A percentile compares a stretch with the other conserved stretches of the same genome.
Evolutionary conservation across 2,329 filamentous ascomycete genomes (phyloP).

Genomic region (Beauveria australis): DNA sequence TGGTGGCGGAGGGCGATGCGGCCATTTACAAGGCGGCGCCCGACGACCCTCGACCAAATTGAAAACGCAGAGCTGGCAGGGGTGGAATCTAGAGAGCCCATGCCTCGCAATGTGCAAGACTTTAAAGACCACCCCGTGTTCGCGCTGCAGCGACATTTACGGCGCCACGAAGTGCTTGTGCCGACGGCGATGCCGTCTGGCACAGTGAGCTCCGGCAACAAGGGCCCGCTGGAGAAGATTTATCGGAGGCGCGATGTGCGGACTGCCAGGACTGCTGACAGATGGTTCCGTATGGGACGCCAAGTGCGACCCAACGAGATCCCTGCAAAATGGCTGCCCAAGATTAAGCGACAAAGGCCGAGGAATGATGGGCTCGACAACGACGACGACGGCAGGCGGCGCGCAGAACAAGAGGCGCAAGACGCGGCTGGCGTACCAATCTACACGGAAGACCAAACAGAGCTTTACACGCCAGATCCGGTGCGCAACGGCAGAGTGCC

Average conservation of each 20-base stretch:
- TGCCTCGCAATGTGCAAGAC: constrained; percentile 78
- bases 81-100: constrained; percentile 66
- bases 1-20: constrained; percentile 49
- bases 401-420: constrained; percentile 21
- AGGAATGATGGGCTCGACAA: constrained; percentile 14
- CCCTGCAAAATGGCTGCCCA: constrained; percentile 66
- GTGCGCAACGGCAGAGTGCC: constrained; percentile 70
- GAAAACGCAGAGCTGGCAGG: constrained; percentile 71
- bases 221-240: constrained; percentile 61
- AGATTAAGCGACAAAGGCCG: constrained; percentile 29
- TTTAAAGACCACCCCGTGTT: constrained; percentile 81
- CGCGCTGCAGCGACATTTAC: constrained; percentile 77
- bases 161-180: constrained; percentile 72
- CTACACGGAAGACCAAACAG: constrained; percentile 58
- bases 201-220: constrained; percentile 62
- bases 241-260: constrained; percentile 79
- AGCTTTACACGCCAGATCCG: constrained; percentile 66
- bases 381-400: constrained; percentile 13
- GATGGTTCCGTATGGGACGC: constrained; percentile 83
- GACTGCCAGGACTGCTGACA: constrained; percentile 67
- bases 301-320: constrained; percentile 72
- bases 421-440: constrained; percentile 42
- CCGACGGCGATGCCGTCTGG: constrained; percentile 64
- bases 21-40: constrained; percentile 33
- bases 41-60: constrained; percentile 67